Evolutionary conservation across 371 early-diverging fungal genomes (phyloP), one percentile per base, ranked within the genome.

Genomic region (Umbelopsis sp.): DNA sequence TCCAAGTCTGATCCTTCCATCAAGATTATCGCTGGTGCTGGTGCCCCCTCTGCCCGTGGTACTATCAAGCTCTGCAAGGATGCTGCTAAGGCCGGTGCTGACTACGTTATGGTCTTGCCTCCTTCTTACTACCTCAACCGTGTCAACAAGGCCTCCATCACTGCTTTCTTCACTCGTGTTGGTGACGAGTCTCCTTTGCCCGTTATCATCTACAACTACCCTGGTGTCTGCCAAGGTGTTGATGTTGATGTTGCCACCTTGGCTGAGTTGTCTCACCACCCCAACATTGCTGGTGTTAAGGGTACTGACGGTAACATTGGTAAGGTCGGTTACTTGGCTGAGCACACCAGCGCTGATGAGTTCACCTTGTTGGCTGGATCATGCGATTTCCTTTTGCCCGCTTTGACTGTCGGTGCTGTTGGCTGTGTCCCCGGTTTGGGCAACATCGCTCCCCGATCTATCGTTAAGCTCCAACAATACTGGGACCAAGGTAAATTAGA

Each of bases 281-380:
- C 68, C 48, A 83, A 83, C 63, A 79, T 83, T 70, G 69, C 76
- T 10, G 83, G 80, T 45, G 67, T 83, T 45, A 83, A 83, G 65
- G 83, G 78, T 10, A 83, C 83, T 7, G 83, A 83, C 44, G 83
- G 80, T 24, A 83, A 83, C 68, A 78, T 83, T 63, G 83, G 83
- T 32, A 83, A 83, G 66, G 78, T 83, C 51, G 80, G 79, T 10
- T 75, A 76, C 44, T 66, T 79, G 25, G 73, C 70, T 22, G 44
- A 70, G 1, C 70, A 77, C 46, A 75, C 71, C 16, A 35, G 71
- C 65, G 69, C 76, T 41, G 11, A 53, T 73, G 77, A 77, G 63
- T 63, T 83, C n/a, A 69, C 80, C 6, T 69, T 83, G 45, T 51
- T 83, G 66, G 83, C 83, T 24, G 83, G 83, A 2, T 80, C 83